A percentile compares a stretch with the other conserved stretches of the same genome.
Conservation (phyloP, 176 grass and related monocot genomes). For the Zoysia pacifica region DNA sequence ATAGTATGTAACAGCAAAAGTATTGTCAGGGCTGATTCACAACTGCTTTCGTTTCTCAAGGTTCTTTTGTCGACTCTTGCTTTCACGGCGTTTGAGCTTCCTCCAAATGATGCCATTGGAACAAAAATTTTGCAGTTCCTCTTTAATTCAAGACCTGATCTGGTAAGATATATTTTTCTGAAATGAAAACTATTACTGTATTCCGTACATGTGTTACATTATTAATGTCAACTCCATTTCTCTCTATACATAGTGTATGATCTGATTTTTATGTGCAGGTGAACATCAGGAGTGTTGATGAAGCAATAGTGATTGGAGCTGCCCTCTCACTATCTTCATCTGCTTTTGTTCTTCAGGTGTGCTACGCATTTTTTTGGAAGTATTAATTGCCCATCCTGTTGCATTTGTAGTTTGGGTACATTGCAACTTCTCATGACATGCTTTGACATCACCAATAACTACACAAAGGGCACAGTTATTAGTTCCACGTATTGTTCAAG, state of each 20-base stretch:
- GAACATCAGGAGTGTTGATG: constrained; percentile 94
- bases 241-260: constrained; percentile 9
- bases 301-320: constrained; percentile 97
- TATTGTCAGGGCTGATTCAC: constrained; percentile 22
- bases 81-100: constrained; percentile 96
- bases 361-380: not conserved
- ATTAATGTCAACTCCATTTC: not conserved
- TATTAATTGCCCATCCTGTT: not conserved
- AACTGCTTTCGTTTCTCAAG: constrained; percentile 41
- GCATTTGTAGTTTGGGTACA: constrained; percentile 8
- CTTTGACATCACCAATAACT: not conserved
- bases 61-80: constrained; percentile 91
- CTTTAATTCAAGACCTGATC: constrained; percentile 86
- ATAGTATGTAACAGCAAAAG: not conserved
- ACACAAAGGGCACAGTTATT: not conserved
- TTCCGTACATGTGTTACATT: not conserved
- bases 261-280: constrained; percentile 59
- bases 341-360: constrained; percentile 99
- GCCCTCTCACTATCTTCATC: constrained; percentile 98
- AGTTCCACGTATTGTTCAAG: not conserved
- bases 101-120: constrained; percentile 88
- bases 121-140: constrained; percentile 96
- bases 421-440: not conserved
- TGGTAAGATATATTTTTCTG: constrained; percentile 44
- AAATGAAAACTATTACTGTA: not conserved